These are phyloP conservation scores for Westerdykella ornata DNA, from an alignment of 2,329 filamentous ascomycete genomes.

Conservation along the genomic window DNA sequence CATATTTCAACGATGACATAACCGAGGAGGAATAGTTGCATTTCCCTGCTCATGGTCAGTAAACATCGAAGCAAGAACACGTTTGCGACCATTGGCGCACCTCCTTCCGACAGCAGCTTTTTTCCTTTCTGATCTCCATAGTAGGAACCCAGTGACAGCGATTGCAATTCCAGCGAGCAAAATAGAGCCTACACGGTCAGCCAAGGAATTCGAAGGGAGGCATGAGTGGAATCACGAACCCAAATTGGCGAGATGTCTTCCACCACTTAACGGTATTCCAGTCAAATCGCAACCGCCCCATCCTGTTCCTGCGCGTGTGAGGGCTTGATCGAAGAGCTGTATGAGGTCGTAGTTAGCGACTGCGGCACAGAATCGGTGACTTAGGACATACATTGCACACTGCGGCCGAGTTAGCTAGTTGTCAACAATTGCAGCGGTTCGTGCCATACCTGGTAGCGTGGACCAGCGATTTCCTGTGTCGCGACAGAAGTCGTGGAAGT, in stretches of 20 bases:
- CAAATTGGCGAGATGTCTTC: constrained; percentile 68
- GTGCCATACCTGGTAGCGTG: constrained; percentile 36
- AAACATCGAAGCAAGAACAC: constrained; percentile 1
- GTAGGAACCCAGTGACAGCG: constrained; percentile 55
- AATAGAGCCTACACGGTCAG: constrained; percentile 64
- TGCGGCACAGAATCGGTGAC: constrained; percentile 7
- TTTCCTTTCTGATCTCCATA: constrained; percentile 80
- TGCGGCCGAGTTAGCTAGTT: constrained; percentile 23
- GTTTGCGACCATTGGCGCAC: constrained; percentile 43
- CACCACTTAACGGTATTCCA: constrained; percentile 65
- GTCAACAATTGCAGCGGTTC: background rate
- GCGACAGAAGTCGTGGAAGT: constrained; percentile 44
- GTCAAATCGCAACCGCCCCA: constrained; percentile 64
- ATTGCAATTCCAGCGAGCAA: constrained; percentile 75
- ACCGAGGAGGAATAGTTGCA: constrained; percentile 84
- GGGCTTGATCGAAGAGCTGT: constrained; percentile 58
- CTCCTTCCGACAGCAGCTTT: constrained; percentile 88
- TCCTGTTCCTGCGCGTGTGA: constrained; percentile 55
- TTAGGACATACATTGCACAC: constrained; percentile 45
- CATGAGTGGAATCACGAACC: constrained; percentile 49
- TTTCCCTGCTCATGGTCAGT: constrained; percentile 60
- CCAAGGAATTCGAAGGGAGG: too few relatives aligned
- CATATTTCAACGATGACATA: constrained; percentile 87
- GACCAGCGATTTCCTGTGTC: constrained; percentile 41
- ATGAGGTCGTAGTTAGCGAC: constrained; percentile 23